phyloP scores from a whole-genome alignment of 2,329 filamentous ascomycete species.

The Gaeumannomyces sp. region DNA sequence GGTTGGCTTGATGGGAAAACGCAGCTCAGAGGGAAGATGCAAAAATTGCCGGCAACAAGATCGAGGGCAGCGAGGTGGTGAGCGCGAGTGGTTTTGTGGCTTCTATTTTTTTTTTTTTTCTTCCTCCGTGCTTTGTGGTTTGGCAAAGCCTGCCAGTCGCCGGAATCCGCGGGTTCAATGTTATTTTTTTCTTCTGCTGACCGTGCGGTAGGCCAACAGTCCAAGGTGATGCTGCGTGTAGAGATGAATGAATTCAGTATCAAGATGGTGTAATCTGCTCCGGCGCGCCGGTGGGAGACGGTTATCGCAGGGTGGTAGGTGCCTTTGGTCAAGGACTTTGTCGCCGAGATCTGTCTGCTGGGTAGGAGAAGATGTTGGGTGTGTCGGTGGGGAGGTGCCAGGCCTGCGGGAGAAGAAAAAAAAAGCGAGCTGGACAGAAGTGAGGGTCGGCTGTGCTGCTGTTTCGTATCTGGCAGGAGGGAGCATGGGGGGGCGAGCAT shows the following conservation, averaged over 20 bases:
- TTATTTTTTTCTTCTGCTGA: neutral
- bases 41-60: neutral
- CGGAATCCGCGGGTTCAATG: conserved; percentile 7
- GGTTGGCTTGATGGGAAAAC: too few relatives aligned
- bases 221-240: neutral
- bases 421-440: conserved; percentile 8
- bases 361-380: conserved; percentile 7
- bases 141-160: conserved; percentile 6
- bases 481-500: conserved; percentile 1
- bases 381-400: conserved; percentile 5
- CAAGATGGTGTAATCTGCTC: neutral
- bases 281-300: neutral
- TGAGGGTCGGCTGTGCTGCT: conserved; percentile 4
- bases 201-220: neutral
- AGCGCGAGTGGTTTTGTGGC: neutral
- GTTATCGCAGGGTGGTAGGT: neutral
- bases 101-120: conserved; percentile 1
- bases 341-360: conserved; percentile 6
- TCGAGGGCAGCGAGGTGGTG: neutral
- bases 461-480: conserved; percentile 10
- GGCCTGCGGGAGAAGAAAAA: conserved; percentile 7
- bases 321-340: conserved; percentile 2
- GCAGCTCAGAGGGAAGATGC: neutral
- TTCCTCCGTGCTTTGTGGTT: neutral
- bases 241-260: neutral